Evolutionary conservation across 2,329 filamentous ascomycete genomes (phyloP).

Genomic region (Rhynchosporium graminicola): DNA sequence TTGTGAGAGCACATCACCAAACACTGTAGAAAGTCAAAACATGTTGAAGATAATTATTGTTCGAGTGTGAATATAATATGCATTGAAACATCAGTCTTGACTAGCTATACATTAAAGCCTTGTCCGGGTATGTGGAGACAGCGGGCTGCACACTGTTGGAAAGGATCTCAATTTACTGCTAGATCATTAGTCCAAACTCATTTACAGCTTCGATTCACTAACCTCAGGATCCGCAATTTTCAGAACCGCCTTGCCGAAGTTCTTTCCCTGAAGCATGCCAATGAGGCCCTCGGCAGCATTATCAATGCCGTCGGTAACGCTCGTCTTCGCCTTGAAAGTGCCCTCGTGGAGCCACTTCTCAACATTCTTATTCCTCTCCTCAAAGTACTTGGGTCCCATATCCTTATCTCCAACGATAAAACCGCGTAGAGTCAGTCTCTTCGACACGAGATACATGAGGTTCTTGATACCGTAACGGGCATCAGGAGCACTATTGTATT

Average conservation of each 20-base stretch:
- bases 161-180: background rate
- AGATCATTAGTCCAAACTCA: background rate
- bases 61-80: too few species aligned
- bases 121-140: background rate
- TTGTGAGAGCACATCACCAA: too few species aligned
- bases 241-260: conserved; percentile 73
- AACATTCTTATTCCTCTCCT: conserved; percentile 66
- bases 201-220: conserved; percentile 9
- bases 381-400: conserved; percentile 60
- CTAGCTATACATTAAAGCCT: background rate
- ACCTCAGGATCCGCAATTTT: conserved; percentile 50
- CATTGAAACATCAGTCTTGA: too few species aligned
- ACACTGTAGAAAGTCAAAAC: too few species aligned
- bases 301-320: conserved; percentile 67
- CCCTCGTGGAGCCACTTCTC: conserved; percentile 69
- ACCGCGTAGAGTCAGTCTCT: conserved; percentile 64
- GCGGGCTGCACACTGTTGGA: background rate
- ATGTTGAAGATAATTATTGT: too few species aligned
- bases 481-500: conserved; percentile 59
- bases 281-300: conserved; percentile 65
- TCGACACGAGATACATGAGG: conserved; percentile 58
- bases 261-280: conserved; percentile 67
- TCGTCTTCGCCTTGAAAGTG: conserved; percentile 60
- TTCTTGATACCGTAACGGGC: conserved; percentile 64
- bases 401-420: conserved; percentile 66